phyloP scores from a whole-genome alignment of 2,329 filamentous ascomycete species.

The Knufia petricola region DNA sequence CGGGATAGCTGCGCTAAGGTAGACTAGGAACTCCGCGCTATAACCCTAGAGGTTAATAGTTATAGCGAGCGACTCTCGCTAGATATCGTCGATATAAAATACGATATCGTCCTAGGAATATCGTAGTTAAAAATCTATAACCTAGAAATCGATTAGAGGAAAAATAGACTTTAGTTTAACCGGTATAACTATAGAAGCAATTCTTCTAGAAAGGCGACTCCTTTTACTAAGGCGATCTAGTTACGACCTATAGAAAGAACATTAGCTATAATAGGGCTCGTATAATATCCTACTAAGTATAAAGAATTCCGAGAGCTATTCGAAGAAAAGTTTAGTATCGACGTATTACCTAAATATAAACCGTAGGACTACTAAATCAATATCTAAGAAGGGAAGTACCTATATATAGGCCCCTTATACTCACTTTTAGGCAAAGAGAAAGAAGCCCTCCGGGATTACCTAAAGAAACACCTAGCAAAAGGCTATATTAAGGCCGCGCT shows the following conservation, averaged over 20 bases:
- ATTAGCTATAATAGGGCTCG: background rate
- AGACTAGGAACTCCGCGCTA: background rate
- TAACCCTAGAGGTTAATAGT: background rate
- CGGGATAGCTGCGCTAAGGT: background rate
- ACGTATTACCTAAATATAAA: constrained; percentile 8
- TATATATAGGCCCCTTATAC: background rate
- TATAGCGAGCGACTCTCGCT: constrained; percentile 2
- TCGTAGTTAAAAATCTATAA: constrained; percentile 5
- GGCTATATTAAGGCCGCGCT: background rate
- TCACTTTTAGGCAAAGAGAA: background rate
- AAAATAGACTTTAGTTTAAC: background rate
- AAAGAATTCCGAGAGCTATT: background rate
- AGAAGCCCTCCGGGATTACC: background rate
- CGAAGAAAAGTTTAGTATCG: background rate
- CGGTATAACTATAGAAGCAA: background rate
- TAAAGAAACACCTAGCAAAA: constrained; percentile 1
- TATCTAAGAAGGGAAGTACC: background rate
- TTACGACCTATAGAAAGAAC: background rate
- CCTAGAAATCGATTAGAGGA: background rate
- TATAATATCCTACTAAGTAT: background rate
- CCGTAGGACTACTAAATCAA: constrained; percentile 5
- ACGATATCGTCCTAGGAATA: background rate
- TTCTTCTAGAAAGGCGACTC: background rate
- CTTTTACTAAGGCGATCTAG: background rate
- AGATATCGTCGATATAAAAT: constrained; percentile 1